A percentile compares a stretch with the other conserved stretches of the same genome.
Evolutionary conservation across 257 asterid genomes (phyloP).

Genomic region (Fraxinus anomala): DNA sequence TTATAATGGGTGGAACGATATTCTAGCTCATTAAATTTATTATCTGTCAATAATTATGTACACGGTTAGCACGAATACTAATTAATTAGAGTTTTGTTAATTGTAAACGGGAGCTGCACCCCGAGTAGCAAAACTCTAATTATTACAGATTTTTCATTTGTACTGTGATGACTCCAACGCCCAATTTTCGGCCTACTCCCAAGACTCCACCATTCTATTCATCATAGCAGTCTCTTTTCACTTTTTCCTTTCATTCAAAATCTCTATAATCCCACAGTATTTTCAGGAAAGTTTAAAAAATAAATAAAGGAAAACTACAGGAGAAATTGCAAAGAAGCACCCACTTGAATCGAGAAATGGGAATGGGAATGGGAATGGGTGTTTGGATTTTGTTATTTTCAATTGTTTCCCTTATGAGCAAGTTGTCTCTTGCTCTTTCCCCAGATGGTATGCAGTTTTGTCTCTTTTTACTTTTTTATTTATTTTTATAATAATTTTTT

Average conservation of each 20-base stretch:
- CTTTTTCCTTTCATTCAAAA: constrained; percentile 34
- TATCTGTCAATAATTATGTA: too few species aligned
- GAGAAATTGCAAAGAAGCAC: constrained; percentile 16
- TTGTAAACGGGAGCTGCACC: too few species aligned
- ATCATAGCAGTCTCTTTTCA: constrained; percentile 26
- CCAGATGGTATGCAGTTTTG: constrained; percentile 71
- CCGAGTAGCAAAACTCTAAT: background rate
- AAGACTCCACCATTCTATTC: background rate
- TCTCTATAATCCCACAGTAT: background rate
- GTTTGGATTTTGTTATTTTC: constrained; percentile 43
- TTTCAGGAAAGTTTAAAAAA: background rate
- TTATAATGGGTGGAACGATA: too few species aligned
- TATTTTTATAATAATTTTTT: background rate
- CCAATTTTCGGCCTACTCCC: constrained; percentile 16
- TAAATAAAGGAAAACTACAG: background rate
- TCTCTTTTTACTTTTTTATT: background rate
- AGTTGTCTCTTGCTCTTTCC: constrained; percentile 57
- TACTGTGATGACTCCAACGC: constrained; percentile 43
- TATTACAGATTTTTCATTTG: constrained; percentile 44
- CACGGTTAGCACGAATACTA: too few species aligned
- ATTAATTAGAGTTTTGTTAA: too few species aligned
- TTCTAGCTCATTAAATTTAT: too few species aligned
- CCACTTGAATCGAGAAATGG: constrained; percentile 33
- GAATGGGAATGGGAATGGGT: constrained; percentile 44
- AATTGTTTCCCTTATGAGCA: constrained; percentile 47